Base-by-base conservation (phyloP, 495 filamentous ascomycete genomes). In the Cercophora newfieldiana region DNA sequence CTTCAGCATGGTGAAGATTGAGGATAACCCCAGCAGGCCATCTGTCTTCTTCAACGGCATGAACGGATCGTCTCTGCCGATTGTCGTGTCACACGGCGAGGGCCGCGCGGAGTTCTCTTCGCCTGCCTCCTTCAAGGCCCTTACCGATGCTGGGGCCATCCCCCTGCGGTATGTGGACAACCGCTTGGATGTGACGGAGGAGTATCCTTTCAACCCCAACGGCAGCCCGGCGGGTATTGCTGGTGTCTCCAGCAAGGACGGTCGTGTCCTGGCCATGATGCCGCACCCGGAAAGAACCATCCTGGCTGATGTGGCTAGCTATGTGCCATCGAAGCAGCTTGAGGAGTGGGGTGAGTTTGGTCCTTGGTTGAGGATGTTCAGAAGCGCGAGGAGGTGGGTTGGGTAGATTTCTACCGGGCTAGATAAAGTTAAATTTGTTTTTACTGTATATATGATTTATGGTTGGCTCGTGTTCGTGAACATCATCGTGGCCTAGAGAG, bases 251-350 rank as follows among this genome's bases (percentile, higher is more conserved):
- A 94, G 85, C 69, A 81, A 78, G 59, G 89, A 97, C 74, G 95
- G 95, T 1, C 86, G 95, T 66, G 92, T 97, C 0, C 71, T 98
- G 70, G 94, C 92, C 10, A 87, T 97, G 81, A 98, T 98, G 94
- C 95, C 95, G 70, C 94, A 97, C 79, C 93, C 94, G 8, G 94
- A 98, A 80, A 85, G 94, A 6, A 96, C 93, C n/a, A 85, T 97
- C 31, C 77, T 97, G 80, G 88, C 83, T 66, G 91, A 93, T 67
- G 89, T 93, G 68, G 90, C 83, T 31, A 94, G 91, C 74, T 97
- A 88, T 71, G 74, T 90, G 56, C 90, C 92, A 12, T 75, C 81
- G 29, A 82, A 78, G 33, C 81, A 85, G 72, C 78, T 87, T 22
- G 86, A 87, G 69, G 82, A 91, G 68, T 92, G 91, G 89, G 92